Evolutionary conservation across 805 yeast species (phyloP).

Genomic region (Debaryomyces tyrocola): DNA sequence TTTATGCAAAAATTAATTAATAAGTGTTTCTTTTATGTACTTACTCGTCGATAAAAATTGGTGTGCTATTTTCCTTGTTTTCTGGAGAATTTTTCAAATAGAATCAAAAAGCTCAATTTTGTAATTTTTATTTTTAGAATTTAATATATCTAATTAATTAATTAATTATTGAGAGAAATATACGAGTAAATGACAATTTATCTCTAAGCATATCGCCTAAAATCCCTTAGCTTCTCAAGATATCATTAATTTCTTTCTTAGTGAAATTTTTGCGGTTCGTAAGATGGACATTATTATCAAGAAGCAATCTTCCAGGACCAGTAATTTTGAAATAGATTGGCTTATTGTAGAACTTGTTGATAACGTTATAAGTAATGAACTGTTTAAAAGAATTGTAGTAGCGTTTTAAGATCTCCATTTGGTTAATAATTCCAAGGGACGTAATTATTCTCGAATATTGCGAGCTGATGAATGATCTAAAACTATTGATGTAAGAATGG

Average conservation of each 20-base stretch:
- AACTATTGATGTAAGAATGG: not conserved
- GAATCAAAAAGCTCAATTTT: too few relatives aligned
- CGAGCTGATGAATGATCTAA: not conserved
- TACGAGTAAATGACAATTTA: too few relatives aligned
- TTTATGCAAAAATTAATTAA: not conserved
- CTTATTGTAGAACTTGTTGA: conserved; percentile 9
- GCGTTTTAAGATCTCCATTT: not conserved
- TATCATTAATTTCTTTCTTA: conserved; percentile 13
- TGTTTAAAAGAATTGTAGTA: conserved; percentile 3
- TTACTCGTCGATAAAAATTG: too few relatives aligned
- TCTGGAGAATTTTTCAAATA: too few relatives aligned
- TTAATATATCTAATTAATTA: not conserved
- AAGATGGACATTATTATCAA: conserved; percentile 16
- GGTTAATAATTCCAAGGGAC: not conserved
- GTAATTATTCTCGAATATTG: not conserved
- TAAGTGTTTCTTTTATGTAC: too few relatives aligned
- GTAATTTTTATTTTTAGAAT: too few relatives aligned
- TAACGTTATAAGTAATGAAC: conserved; percentile 10
- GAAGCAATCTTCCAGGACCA: conserved; percentile 28
- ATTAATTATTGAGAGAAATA: not conserved
- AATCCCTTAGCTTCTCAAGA: conserved; percentile 3
- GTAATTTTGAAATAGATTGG: conserved; percentile 20
- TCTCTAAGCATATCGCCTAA: too few relatives aligned
- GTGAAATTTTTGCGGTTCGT: conserved; percentile 13
- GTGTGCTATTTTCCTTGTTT: too few relatives aligned